A percentile compares a stretch with the other conserved stretches of the same genome.
Conservation (phyloP, 371 early-diverging fungal genomes). For the Amoeboaphelidium protococcarum region DNA sequence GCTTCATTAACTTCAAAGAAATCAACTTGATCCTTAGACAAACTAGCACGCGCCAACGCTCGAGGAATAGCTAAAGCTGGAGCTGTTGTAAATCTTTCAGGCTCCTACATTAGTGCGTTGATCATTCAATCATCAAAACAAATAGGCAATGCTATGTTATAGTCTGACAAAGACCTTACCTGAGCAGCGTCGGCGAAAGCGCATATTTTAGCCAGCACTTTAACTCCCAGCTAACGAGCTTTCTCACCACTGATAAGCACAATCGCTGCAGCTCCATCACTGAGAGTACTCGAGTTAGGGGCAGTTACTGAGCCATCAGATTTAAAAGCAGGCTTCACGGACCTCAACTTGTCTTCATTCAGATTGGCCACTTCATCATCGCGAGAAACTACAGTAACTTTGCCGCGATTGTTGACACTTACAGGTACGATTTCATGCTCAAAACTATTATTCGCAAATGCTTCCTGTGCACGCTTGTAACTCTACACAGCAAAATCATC, state of each 20-base stretch:
- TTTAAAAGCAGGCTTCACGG: conserved; percentile 67
- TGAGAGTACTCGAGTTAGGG: conserved; percentile 83
- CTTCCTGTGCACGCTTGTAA: conserved; percentile 57
- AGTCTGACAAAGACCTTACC: no score
- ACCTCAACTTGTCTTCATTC: no score
- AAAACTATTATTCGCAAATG: conserved; percentile 36
- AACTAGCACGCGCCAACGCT: conserved; percentile 52
- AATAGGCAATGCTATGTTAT: conserved; percentile 65
- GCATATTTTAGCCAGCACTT: conserved; percentile 61
- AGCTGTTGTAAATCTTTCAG: conserved; percentile 54
- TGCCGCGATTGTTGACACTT: conserved; percentile 51
- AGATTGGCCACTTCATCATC: conserved; percentile 68
- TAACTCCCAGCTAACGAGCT: conserved; percentile 44
- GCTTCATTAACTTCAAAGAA: conserved; percentile 93
- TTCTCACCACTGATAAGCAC: conserved; percentile 65
- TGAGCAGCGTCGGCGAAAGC: no score
- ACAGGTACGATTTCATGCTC: conserved; percentile 58
- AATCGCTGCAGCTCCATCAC: conserved; percentile 81
- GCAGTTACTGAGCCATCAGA: conserved; percentile 77
- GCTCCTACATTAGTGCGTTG: neutral
- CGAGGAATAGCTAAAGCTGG: conserved; percentile 75
- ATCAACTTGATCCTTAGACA: conserved; percentile 57
- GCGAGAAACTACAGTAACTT: conserved; percentile 18
- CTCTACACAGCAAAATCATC: conserved; percentile 56
- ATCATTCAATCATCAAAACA: conserved; percentile 19